phyloP scores from a whole-genome alignment of 495 filamentous ascomycete genomes.

The Aspergillus carlsbadensis region DNA sequence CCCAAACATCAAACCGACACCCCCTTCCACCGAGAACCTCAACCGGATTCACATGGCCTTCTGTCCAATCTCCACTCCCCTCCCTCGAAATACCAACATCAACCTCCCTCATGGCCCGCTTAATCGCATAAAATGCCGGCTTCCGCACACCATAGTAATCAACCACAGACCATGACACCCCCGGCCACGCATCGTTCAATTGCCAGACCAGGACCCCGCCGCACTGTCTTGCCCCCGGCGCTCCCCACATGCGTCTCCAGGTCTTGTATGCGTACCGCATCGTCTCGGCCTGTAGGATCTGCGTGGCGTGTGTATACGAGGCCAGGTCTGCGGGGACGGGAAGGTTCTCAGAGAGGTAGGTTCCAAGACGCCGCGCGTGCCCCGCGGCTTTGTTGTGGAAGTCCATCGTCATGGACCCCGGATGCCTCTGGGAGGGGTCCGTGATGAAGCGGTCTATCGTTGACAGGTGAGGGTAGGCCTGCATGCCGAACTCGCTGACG shows the following conservation, averaged over 20 bases:
- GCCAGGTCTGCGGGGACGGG: neutral
- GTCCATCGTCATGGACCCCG: conserved; percentile 11
- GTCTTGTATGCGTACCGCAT: conserved; percentile 12
- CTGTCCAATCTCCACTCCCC: conserved; percentile 5
- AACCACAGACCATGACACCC: conserved; percentile 13
- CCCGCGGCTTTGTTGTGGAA: conserved; percentile 14
- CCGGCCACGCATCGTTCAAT: conserved; percentile 17
- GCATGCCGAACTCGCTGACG: conserved; percentile 83
- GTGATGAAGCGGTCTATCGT: conserved; percentile 1
- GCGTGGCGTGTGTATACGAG: conserved; percentile 11
- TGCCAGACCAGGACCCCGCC: conserved; percentile 18
- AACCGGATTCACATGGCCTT: conserved; percentile 5
- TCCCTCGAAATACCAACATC: conserved; percentile 5
- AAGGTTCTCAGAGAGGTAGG: conserved; percentile 14
- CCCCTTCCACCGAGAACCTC: neutral
- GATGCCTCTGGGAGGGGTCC: conserved; percentile 1
- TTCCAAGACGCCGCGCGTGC: conserved; percentile 11
- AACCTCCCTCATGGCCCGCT: neutral
- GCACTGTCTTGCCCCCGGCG: conserved; percentile 1
- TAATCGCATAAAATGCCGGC: conserved; percentile 14
- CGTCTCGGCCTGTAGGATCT: conserved; percentile 13
- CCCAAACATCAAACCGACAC: conserved; percentile 8
- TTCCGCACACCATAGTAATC: conserved; percentile 13
- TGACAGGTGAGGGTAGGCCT: conserved; percentile 11
- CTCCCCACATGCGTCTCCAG: conserved; percentile 13